Conservation (phyloP, 345 rosid genomes). For the Draba incana region DNA sequence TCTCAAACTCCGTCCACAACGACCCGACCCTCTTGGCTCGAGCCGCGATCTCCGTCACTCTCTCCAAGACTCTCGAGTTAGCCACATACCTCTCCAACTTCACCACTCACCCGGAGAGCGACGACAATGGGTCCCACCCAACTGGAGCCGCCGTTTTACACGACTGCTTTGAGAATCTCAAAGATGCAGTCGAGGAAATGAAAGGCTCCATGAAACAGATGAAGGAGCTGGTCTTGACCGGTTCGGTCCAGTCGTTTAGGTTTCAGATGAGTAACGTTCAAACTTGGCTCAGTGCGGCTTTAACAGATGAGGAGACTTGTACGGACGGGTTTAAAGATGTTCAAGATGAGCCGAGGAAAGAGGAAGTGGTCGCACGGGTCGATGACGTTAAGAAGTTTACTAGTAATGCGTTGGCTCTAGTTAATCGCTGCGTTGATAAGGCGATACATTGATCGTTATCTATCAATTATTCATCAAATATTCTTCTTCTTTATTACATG, state of each 20-base stretch:
- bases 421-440: slow-evolving; percentile 62
- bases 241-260: slow-evolving; percentile 51
- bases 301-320: slow-evolving; percentile 90
- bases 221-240: slow-evolving; percentile 49
- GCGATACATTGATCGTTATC: slow-evolving; percentile 37
- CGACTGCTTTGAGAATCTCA: slow-evolving; percentile 83
- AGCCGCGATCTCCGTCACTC: slow-evolving; percentile 66
- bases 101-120: slow-evolving; percentile 57
- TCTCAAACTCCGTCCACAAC: slow-evolving; percentile 54
- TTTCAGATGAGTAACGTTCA: slow-evolving; percentile 88
- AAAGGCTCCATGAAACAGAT: slow-evolving; percentile 82
- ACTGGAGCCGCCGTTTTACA: slow-evolving; percentile 59
- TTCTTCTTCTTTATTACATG: background rate
- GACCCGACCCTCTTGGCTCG: slow-evolving; percentile 66
- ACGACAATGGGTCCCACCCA: slow-evolving; percentile 25
- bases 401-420: slow-evolving; percentile 77
- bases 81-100: slow-evolving; percentile 59
- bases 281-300: slow-evolving; percentile 96
- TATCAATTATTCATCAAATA: slow-evolving; percentile 6
- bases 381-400: slow-evolving; percentile 66
- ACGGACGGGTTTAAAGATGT: slow-evolving; percentile 77
- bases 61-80: slow-evolving; percentile 50
- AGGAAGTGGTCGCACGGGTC: slow-evolving; percentile 55
- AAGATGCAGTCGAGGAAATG: slow-evolving; percentile 85
- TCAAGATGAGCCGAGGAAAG: slow-evolving; percentile 52